phyloP scores from a whole-genome alignment of 2,329 filamentous ascomycete genomes.

The Pseudogymnoascus pannorum region DNA sequence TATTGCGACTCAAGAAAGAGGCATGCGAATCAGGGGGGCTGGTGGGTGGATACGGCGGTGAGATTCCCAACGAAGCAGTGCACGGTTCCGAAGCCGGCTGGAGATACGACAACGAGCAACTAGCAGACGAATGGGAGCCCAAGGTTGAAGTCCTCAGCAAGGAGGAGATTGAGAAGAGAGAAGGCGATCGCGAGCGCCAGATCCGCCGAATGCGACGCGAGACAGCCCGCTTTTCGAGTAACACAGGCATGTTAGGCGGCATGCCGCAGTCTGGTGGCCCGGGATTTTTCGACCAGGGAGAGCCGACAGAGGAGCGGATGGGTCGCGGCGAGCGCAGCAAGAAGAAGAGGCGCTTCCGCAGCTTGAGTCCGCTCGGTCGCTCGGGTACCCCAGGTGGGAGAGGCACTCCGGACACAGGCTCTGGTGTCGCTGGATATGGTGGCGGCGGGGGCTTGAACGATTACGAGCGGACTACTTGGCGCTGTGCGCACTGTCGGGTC shows the following conservation, averaged over 20 bases:
- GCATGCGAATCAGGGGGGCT: constrained; percentile 87
- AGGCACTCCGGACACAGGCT: constrained; percentile 74
- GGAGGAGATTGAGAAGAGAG: constrained; percentile 95
- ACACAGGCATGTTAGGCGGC: constrained; percentile 71
- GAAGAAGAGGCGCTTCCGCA: constrained; percentile 89
- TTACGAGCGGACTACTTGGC: constrained; percentile 74
- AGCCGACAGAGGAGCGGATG: constrained; percentile 66
- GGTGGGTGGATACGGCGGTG: constrained; percentile 61
- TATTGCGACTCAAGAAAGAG: constrained; percentile 88
- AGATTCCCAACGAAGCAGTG: constrained; percentile 84
- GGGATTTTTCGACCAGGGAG: constrained; percentile 46
- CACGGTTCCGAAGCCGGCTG: constrained; percentile 80
- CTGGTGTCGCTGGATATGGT: constrained; percentile 60
- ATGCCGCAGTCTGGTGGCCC: constrained; percentile 50
- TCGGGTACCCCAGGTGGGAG: constrained; percentile 60
- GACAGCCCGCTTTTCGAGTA: constrained; percentile 86
- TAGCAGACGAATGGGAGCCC: constrained; percentile 78
- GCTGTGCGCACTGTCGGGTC: constrained; percentile 79
- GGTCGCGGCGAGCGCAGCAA: constrained; percentile 87
- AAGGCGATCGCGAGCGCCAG: constrained; percentile 88
- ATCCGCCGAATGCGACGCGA: constrained; percentile 80
- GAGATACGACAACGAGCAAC: constrained; percentile 88
- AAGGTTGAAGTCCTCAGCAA: constrained; percentile 77
- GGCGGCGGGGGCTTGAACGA: constrained; percentile 58
- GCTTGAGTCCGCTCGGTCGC: constrained; percentile 71